These are phyloP conservation scores for Sporothrix euskadiensis DNA, from an alignment of 2,329 filamentous ascomycete genomes.

Conservation along the genomic window DNA sequence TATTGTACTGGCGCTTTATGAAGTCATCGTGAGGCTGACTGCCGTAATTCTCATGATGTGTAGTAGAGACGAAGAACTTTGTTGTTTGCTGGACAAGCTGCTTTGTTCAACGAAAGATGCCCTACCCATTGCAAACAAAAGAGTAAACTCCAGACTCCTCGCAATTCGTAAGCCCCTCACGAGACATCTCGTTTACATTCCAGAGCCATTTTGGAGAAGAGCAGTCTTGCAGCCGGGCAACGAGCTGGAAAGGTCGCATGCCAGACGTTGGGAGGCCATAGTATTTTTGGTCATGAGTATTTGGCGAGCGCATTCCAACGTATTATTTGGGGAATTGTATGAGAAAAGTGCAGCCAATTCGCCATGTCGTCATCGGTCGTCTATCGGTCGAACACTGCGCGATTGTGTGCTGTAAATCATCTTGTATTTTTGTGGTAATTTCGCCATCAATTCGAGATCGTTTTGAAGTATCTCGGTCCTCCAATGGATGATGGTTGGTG, in stretches of 20 bases:
- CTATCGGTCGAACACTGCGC: not conserved
- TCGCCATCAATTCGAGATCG: not conserved
- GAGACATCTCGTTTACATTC: conserved; percentile 23
- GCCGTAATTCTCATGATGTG: not conserved
- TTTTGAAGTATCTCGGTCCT: not conserved
- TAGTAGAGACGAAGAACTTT: not conserved
- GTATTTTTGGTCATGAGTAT: not conserved
- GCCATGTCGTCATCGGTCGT: conserved; percentile 9
- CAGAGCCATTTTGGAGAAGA: not conserved
- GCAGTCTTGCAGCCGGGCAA: conserved; percentile 24
- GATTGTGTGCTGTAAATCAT: not conserved
- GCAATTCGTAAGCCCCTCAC: not conserved
- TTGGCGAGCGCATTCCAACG: not conserved
- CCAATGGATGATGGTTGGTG: not conserved
- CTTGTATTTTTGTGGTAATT: not conserved
- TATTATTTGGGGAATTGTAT: not conserved
- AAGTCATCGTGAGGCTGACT: not conserved
- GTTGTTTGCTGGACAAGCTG: not conserved
- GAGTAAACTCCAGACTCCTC: not conserved
- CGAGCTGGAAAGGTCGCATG: conserved; percentile 1
- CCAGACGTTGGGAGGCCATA: not conserved
- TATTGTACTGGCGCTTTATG: not conserved
- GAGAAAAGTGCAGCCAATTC: not conserved
- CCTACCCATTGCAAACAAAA: not conserved
- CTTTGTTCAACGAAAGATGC: not conserved